Conservation (phyloP, 228 moss, liverwort and hornwort species). For the Sphagnum fallax region DNA sequence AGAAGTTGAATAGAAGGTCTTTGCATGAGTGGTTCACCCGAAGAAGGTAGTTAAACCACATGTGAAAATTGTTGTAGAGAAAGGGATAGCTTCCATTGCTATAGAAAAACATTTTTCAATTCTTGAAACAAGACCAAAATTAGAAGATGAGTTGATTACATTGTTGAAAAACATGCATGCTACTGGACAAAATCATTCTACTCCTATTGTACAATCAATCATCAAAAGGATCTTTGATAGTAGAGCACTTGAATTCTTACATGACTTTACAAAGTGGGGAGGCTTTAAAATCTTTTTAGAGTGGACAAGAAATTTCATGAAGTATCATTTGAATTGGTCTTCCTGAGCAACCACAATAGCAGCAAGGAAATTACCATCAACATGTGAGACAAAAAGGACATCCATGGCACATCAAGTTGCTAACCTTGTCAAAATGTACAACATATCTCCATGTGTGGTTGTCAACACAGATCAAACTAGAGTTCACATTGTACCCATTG, state of each 20-base stretch:
- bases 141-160: not conserved
- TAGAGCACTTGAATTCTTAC: not conserved
- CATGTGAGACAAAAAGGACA: not conserved
- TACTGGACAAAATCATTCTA: not conserved
- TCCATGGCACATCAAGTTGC: not conserved
- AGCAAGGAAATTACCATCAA: not conserved
- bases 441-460: not conserved
- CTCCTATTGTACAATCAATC: not conserved
- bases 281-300: not conserved
- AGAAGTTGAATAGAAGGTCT: not conserved
- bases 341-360: not conserved
- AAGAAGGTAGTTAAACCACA: not conserved
- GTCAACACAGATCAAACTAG: not conserved
- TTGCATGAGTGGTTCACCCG: not conserved
- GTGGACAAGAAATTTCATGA: not conserved
- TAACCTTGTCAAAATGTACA: not conserved
- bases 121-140: not conserved
- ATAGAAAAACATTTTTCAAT: not conserved
- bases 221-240: not conserved
- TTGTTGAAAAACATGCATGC: not conserved
- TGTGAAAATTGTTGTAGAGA: not conserved
- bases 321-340: not conserved
- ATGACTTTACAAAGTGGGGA: not conserved
- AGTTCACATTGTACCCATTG: not conserved
- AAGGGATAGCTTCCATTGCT: not conserved